These are phyloP conservation scores for Epithemia pelagica DNA, from an alignment of 108 stramenopile species.

Conservation along the genomic window DNA sequence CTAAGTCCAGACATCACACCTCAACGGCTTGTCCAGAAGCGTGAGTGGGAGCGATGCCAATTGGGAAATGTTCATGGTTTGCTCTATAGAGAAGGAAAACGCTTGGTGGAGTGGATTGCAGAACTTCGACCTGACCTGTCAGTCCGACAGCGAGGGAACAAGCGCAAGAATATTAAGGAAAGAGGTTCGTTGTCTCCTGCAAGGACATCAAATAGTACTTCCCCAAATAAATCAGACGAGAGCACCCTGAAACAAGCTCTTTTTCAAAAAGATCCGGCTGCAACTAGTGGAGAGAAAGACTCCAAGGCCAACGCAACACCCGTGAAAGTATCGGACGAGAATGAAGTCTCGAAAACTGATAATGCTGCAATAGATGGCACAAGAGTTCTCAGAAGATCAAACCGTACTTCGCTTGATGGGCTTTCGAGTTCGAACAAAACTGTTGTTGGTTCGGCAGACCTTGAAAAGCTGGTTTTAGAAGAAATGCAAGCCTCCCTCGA, in stretches of 20 bases:
- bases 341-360: too few relatives aligned
- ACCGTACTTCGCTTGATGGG: not conserved
- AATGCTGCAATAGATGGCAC: too few relatives aligned
- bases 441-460: not conserved
- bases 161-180: conserved; percentile 1
- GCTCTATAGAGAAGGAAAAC: conserved; percentile 11
- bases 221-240: too few relatives aligned
- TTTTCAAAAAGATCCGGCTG: too few relatives aligned
- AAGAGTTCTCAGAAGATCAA: not conserved
- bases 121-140: conserved; percentile 17
- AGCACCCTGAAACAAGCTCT: too few relatives aligned
- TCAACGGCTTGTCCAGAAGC: conserved; percentile 15
- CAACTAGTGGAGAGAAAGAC: too few relatives aligned
- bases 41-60: conserved; percentile 29
- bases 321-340: too few relatives aligned
- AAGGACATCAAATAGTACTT: conserved; percentile 7
- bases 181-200: not conserved
- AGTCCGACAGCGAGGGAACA: not conserved
- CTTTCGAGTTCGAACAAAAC: not conserved
- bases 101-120: conserved; percentile 16
- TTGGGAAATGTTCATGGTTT: conserved; percentile 16
- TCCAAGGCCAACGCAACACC: too few relatives aligned
- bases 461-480: not conserved
- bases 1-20: conserved; percentile 24
- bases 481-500: not conserved